These are phyloP conservation scores for Penicillium silybi DNA, from an alignment of 495 filamentous ascomycete species.

Conservation along the genomic window DNA sequence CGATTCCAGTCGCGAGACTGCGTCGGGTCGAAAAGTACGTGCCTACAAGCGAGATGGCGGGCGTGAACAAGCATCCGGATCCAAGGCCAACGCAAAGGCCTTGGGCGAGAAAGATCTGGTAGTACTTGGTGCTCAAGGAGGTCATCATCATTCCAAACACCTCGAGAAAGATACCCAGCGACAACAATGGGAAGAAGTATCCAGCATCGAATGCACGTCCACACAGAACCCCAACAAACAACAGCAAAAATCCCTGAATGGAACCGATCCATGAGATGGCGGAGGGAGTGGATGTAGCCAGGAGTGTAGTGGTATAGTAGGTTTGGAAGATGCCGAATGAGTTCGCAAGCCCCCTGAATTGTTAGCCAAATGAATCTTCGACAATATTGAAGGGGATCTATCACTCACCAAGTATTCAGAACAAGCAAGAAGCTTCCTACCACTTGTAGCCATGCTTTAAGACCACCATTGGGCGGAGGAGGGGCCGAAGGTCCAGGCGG, in stretches of 20 bases:
- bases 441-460: conserved; percentile 26
- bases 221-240: conserved; percentile 47
- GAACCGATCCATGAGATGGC: conserved; percentile 48
- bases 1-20: conserved; percentile 37
- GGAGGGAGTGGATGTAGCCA: background rate
- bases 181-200: conserved; percentile 12
- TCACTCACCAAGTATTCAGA: conserved; percentile 30
- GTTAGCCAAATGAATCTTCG: background rate
- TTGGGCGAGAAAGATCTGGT: conserved; percentile 25
- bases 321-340: conserved; percentile 4
- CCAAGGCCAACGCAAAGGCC: conserved; percentile 34
- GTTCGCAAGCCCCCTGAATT: background rate
- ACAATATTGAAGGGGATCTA: background rate
- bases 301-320: background rate
- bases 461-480: conserved; percentile 29
- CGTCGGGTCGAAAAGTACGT: conserved; percentile 31
- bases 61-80: conserved; percentile 28
- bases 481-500: no score
- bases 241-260: conserved; percentile 54
- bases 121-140: conserved; percentile 28
- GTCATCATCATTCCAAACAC: conserved; percentile 36
- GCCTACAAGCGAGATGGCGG: conserved; percentile 28
- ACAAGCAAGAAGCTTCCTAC: conserved; percentile 22
- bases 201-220: conserved; percentile 60
- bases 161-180: conserved; percentile 1